Evolutionary conservation across 2,329 filamentous ascomycete genomes (phyloP), one percentile per base, ranked within the genome.

Genomic region (Falciphora oryzae): DNA sequence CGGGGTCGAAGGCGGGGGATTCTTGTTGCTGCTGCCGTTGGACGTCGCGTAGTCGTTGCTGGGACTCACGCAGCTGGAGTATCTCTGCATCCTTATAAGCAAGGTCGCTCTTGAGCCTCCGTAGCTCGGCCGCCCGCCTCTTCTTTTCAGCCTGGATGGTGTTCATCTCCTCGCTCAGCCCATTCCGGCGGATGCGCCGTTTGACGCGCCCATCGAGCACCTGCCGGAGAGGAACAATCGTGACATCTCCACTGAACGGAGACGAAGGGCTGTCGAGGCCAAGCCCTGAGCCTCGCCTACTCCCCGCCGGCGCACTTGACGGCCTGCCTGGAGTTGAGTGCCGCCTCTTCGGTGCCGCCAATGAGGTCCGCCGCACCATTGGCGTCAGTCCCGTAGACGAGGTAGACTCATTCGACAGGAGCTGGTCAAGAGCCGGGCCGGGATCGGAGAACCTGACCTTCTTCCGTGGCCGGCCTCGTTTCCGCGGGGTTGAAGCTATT

Each of bases 401-500:
- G 25, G 27, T 11, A 4, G n/a, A 44, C 25, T 57, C 50, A 1
- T 35, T 28, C n/a, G 28, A 6, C 25, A 57, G 64, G 14, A 72
- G 67, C 10, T 68, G 65, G 22, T 73, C 65, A 53, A 75, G 66
- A 0, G 75, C 71, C 1, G 78, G 76, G 0, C 82, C 84, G 11
- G 84, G 83, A 57, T 87, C 84, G 0, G 85, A 88, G 73, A 87
- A 86, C 53, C 85, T 82, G 28, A 87, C 84, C 65, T 78, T 77
- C 68, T 82, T 83, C 69, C 79, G 83, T 1, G 73, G 62, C 31
- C 67, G 72, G 22, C 66, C 64, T 62, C 72, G 74, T 2, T 63
- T 66, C 67, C 68, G 73, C 65, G 70, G 75, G 50, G 71, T 76
- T 53, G 67, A 74, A 68, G 65, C 14, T 3, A 58, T 28, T 14